Evolutionary conservation across 192 early-diverging fungal genomes (phyloP).

Genomic region (Backusella parvicylindrica): DNA sequence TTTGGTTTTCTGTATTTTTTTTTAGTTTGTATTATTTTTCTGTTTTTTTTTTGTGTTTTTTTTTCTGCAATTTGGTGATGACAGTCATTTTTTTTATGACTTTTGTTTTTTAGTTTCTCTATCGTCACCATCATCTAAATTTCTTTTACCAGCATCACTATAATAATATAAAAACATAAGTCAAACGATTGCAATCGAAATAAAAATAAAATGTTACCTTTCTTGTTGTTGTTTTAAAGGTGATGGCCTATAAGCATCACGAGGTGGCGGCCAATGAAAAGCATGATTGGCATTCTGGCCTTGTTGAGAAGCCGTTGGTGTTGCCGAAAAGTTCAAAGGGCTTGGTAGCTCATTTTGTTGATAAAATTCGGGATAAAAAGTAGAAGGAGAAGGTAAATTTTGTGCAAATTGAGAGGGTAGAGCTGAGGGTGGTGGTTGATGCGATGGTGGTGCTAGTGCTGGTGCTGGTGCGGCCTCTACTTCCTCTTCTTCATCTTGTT

Average conservation of each 20-base stretch:
- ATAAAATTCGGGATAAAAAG: conserved; percentile 75
- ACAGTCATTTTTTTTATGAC: background rate
- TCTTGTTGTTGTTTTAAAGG: conserved; percentile 29
- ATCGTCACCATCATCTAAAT: background rate
- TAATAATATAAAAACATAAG: background rate
- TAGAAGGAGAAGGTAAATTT: conserved; percentile 72
- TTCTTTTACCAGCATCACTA: background rate
- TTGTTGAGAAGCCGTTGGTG: conserved; percentile 17
- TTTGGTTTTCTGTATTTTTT: background rate
- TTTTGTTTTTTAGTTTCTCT: background rate
- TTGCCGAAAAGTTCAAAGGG: conserved; percentile 74
- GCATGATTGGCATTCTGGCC: conserved; percentile 60
- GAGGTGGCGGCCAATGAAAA: conserved; percentile 69
- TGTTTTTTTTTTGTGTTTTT: background rate
- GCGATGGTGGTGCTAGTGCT: background rate
- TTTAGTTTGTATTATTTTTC: background rate
- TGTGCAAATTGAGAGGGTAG: conserved; percentile 62
- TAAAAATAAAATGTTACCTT: background rate
- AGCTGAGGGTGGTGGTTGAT: background rate
- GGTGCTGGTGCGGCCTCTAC: background rate
- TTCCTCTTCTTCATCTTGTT: background rate
- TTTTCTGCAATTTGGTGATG: too few relatives aligned
- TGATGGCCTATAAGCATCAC: conserved; percentile 45
- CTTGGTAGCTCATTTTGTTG: conserved; percentile 70
- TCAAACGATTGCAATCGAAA: too few relatives aligned